Conservation (phyloP, 495 filamentous ascomycete genomes). For the Glonium stellatum region DNA sequence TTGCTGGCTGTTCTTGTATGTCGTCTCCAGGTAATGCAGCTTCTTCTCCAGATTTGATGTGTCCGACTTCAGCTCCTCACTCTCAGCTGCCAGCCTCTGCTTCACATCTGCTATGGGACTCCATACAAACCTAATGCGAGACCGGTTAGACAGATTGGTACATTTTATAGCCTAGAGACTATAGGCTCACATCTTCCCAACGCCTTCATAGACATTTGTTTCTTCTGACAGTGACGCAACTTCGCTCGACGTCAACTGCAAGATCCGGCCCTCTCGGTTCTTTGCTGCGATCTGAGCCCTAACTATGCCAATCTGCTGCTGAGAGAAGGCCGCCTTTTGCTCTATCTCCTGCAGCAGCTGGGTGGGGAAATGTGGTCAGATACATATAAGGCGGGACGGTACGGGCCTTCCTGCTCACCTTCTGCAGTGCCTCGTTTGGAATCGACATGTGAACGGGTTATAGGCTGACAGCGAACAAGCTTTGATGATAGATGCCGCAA, state of each 20-base stretch:
- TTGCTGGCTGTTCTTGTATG: constrained; percentile 82
- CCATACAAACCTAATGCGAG: constrained; percentile 71
- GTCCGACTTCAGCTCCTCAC: constrained; percentile 66
- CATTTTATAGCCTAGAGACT: constrained; percentile 12
- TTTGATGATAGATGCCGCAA: constrained; percentile 1
- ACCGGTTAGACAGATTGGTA: constrained; percentile 5
- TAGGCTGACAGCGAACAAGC: not conserved
- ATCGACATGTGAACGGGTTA: constrained; percentile 67
- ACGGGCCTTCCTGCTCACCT: constrained; percentile 48
- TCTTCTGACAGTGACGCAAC: constrained; percentile 66
- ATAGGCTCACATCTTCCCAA: constrained; percentile 82
- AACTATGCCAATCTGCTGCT: constrained; percentile 86
- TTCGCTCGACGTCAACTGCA: constrained; percentile 82
- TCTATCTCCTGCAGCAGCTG: constrained; percentile 94
- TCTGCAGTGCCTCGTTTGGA: constrained; percentile 89
- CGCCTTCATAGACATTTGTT: constrained; percentile 85
- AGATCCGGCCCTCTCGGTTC: constrained; percentile 79
- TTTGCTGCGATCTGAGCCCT: constrained; percentile 79
- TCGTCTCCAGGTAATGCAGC: constrained; percentile 88
- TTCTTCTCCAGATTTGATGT: constrained; percentile 78
- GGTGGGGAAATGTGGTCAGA: not conserved
- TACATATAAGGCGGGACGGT: not conserved
- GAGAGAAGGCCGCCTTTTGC: constrained; percentile 72
- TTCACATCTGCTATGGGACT: constrained; percentile 66
- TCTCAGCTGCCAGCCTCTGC: constrained; percentile 67